These are phyloP conservation scores for Nemania diffusa DNA, from an alignment of 2,329 filamentous ascomycete species.

Conservation along the genomic window DNA sequence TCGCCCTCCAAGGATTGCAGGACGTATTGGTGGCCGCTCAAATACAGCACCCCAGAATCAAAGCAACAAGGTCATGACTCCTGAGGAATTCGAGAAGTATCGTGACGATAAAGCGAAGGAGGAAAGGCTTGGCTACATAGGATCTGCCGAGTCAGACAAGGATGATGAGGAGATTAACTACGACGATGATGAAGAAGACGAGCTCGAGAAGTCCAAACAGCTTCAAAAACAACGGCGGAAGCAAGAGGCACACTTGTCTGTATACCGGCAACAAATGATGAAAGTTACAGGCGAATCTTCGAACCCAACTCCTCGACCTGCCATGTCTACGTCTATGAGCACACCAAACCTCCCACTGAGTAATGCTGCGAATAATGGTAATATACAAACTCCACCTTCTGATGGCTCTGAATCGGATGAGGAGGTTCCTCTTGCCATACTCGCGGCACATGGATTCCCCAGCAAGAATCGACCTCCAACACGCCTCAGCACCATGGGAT, in stretches of 20 bases:
- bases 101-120: constrained; percentile 77
- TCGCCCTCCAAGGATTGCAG: constrained; percentile 52
- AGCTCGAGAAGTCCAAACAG: constrained; percentile 77
- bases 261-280: constrained; percentile 96
- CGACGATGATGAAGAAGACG: constrained; percentile 77
- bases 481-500: constrained; percentile 70
- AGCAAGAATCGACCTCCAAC: constrained; percentile 79
- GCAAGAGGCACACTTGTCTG: constrained; percentile 88
- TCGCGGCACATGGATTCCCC: constrained; percentile 90
- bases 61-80: constrained; percentile 87
- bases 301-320: constrained; percentile 61
- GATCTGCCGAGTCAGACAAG: constrained; percentile 55
- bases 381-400: constrained; percentile 53
- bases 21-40: constrained; percentile 50
- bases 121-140: constrained; percentile 55
- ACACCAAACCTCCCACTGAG: constrained; percentile 66
- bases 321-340: constrained; percentile 68
- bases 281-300: constrained; percentile 84
- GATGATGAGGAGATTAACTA: constrained; percentile 58
- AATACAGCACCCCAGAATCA: constrained; percentile 60
- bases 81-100: constrained; percentile 85
- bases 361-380: constrained; percentile 48
- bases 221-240: constrained; percentile 81
- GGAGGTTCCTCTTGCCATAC: constrained; percentile 84
- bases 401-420: constrained; percentile 83